phyloP scores from a whole-genome alignment of 2,329 filamentous ascomycete species.

The Colletotrichum lupini region DNA sequence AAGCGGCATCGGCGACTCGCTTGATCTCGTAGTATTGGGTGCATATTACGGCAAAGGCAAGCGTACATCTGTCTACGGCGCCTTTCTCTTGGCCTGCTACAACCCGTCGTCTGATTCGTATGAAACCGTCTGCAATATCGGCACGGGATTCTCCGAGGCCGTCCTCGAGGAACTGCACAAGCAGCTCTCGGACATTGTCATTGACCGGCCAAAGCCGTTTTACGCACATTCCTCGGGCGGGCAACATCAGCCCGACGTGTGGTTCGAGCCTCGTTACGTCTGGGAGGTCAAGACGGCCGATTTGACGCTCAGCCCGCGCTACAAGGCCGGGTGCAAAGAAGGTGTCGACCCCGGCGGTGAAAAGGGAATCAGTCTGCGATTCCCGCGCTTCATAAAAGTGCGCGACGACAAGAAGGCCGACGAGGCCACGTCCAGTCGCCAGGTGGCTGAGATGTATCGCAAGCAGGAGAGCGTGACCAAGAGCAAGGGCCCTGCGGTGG shows the following conservation, averaged over 20 bases:
- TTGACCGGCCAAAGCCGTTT: constrained; percentile 93
- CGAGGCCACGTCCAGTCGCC: constrained; percentile 83
- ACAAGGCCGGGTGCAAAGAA: constrained; percentile 89
- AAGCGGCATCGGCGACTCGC: constrained; percentile 90
- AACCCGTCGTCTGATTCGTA: constrained; percentile 84
- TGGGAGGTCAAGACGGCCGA: constrained; percentile 99
- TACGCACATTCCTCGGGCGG: constrained; percentile 86
- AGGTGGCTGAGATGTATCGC: constrained; percentile 96
- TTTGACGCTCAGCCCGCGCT: constrained; percentile 89
- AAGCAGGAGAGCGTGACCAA: constrained; percentile 93
- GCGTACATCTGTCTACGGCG: constrained; percentile 93
- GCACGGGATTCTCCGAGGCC: constrained; percentile 96
- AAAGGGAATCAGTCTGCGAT: constrained; percentile 87
- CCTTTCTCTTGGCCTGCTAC: constrained; percentile 95
- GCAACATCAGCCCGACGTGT: constrained; percentile 97
- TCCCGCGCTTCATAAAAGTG: constrained; percentile 91
- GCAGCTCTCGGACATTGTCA: constrained; percentile 79
- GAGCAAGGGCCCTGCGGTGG: constrained; percentile 85
- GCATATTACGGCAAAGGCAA: constrained; percentile 96
- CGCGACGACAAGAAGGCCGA: constrained; percentile 97
- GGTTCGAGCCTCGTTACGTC: constrained; percentile 94
- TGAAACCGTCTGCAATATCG: constrained; percentile 98
- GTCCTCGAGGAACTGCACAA: constrained; percentile 88
- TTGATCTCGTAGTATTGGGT: constrained; percentile 94
- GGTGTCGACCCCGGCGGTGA: constrained; percentile 77